Base-by-base conservation (phyloP, 116 monocot species). In the Trichopus zeylanicus region DNA sequence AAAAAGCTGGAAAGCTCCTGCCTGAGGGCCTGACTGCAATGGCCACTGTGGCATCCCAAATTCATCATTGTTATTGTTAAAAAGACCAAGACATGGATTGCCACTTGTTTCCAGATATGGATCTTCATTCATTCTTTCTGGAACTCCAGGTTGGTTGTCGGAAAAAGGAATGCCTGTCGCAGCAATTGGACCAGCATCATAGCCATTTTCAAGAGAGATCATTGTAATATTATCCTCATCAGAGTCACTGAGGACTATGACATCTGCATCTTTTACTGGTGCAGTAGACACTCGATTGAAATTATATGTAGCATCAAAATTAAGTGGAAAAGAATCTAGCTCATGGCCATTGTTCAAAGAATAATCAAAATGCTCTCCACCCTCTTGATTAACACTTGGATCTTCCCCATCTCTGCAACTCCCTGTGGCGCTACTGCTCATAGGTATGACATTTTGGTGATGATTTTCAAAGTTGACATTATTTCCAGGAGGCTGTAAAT, bases 161-260 rank as follows among this genome's bases (percentile, higher is more conserved):
- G 73, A 7, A 75, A 78, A 73, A 65, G 59, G 42, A 63, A 51
- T 69, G 16, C 15, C 66, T 59, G 25, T 56, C 15, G 51, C 58
- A 60, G 31, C 54, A 23, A 23, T 28, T 19, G 57, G 28, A 55
- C 29, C 57, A 15, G 31, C 37, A n/a, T 31, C 70, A 67, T 65
- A 75, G 19, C 27, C 61, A 51, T 35, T 8, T 57, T 60, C 57
- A 4, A 73, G 55, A 51, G 63, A 65, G 53, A 75, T 60, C 30
- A 70, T 60, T 46, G 51, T 62, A 49, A 77, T 76, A 49, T 79
- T 78, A 9, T 88, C 91, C 34, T 99, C 98, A 48, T 99, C 98
- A 38, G 98, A 92, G 53, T 99, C 98, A 64, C 80, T 99, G 9
- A 99, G 75, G 38, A 91, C 73, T 51, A 99, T 99, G 35, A 99